Evolutionary conservation across 1,284 basidiomycete species (phyloP), one percentile per base, ranked within the genome.

Genomic region (Porodaedalea pini): DNA sequence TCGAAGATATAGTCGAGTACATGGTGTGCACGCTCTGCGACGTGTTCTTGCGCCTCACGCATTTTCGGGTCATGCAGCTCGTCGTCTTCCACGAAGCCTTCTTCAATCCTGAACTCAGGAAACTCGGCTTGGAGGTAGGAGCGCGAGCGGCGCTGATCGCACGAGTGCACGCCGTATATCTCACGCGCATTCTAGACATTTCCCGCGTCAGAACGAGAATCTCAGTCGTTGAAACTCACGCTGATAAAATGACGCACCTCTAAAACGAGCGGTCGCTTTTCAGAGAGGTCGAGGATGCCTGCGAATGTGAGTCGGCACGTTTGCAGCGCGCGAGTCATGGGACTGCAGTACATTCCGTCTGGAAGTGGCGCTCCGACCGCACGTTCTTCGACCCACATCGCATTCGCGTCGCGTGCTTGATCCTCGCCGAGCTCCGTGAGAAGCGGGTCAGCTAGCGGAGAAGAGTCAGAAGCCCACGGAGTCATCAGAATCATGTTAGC

Each of bases 1-100:
- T 71, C 67, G 62, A 92, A 92, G 21, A 92, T 75, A 58, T 69
- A 70, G 66, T 91, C 85, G 41, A 94, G 69, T 0, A 87, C 83
- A 0, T 57, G 58, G 63, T 66, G 70, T 54, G 84, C 79, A 0
- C 93, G 78, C 15, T 65, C 67, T 40, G 79, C 76, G 51, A 86
- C 75, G 54, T 88, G 79, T 0, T 63, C 71, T 36, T 78, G 71
- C 0, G 79, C 79, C 68, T 96, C 92, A 32, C 91, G 78, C 50
- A 80, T 74, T 55, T 86, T 78, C 0, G 80, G 63, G 11, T 73
- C 74, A 88, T 89, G 93, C 0, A 90, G 70, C 23, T 78, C 70
- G 68, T 94, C 92, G 21, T 83, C 74, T 66, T 95, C 92, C 0
- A 80, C 72, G 60, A 95, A 86, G 0, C 77, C 80, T 0, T 73